Base-by-base conservation (phyloP, 164 flowering plant genomes). In the Vitis rupestris region DNA sequence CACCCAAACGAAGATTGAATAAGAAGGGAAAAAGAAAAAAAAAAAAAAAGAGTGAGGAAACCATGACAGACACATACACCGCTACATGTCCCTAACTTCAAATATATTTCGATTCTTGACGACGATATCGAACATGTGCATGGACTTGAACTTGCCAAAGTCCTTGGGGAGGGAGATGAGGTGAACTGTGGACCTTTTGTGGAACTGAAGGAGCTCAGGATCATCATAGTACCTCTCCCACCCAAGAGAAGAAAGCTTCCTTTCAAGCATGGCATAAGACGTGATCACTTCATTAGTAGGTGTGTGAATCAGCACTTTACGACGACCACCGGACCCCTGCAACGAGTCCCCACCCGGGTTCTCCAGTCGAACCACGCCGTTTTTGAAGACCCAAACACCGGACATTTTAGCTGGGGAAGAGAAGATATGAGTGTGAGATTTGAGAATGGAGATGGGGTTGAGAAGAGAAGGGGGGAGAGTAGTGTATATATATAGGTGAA, bases 341-440 rank as follows among this genome's bases (percentile, higher is more conserved):
- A 61, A 1, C 9, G 85, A 65, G 23, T 85, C 88, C 2, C 72
- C 74, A 8, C 65, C 83, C 4, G 90, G 92, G 73, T 90, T 86
- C 74, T 86, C 90, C 8, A 88, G 81, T 8, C 89, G 79, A 9
- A 92, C 81, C 11, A 89, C 97, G 0, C 97, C 92, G 57, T 90
- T 86, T 72, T 83, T 89, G 94, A 94, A 94, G 31, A 86, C 88
- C 97, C 97, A 94, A 12, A 94, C 98, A 4, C 98, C 98, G 1
- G 98, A 87, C 98, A 94, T 88, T 63, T 70, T 63, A 6, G 44
- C 44, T 54, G 0, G 5, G 11, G 19, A 17, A 44, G 6, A 17
- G 9, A n/a, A 58, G 63, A 8, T 23, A 23, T 23, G 27, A 23
- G 27, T 23, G 27, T 23, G 27, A 9, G 10, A 15, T 8, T 14